Conservation (phyloP, 192 early-diverging fungal genomes). For the Coemansia sp. region DNA sequence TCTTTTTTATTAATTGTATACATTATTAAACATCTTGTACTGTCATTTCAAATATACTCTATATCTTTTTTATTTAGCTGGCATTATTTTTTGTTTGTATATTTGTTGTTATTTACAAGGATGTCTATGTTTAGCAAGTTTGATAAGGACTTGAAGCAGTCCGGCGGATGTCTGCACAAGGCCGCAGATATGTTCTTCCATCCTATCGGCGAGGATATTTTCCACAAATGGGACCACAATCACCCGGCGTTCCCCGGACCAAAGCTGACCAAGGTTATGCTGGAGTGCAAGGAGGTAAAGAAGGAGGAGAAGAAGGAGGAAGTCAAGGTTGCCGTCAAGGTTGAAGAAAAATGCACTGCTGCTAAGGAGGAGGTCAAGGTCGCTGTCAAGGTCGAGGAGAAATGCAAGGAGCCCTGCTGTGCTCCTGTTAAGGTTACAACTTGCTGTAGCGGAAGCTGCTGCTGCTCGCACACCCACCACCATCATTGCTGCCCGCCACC, state of each 20-base stretch:
- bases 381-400: slow-evolving; percentile 15
- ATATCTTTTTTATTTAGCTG: neutral
- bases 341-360: slow-evolving; percentile 1
- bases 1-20: slow-evolving; percentile 3
- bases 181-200: slow-evolving; percentile 54
- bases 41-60: neutral
- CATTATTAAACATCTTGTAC: neutral
- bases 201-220: slow-evolving; percentile 47
- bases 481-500: no score
- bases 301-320: slow-evolving; percentile 13
- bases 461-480: no score
- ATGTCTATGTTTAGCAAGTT: slow-evolving; percentile 52
- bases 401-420: slow-evolving; percentile 11
- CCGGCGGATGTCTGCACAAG: slow-evolving; percentile 49
- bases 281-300: slow-evolving; percentile 41
- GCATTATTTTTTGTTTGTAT: neutral
- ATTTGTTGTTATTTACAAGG: slow-evolving; percentile 2
- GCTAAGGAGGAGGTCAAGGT: slow-evolving; percentile 6
- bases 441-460: no score
- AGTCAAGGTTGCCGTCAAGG: slow-evolving; percentile 8
- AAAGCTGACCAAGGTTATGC: slow-evolving; percentile 43
- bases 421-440: slow-evolving; percentile 1
- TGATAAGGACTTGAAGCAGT: slow-evolving; percentile 51
- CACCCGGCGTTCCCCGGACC: slow-evolving; percentile 50
- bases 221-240: slow-evolving; percentile 50